These are phyloP conservation scores for Seminavis robusta DNA, from an alignment of 108 stramenopile species.

Conservation along the genomic window DNA sequence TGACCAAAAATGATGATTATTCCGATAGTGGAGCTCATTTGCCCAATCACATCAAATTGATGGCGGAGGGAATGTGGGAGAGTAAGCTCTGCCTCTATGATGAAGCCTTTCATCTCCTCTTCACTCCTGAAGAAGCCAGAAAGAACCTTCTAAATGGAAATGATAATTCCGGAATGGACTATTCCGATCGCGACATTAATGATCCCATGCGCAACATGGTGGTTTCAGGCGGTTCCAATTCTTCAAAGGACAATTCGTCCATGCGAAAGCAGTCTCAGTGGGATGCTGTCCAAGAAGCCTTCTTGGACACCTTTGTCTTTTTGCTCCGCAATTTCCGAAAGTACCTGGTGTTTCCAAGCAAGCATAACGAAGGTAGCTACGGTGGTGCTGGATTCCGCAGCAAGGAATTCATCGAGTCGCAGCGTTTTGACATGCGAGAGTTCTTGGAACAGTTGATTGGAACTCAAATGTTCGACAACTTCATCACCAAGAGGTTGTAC, in stretches of 20 bases:
- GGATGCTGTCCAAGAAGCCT: constrained; percentile 84
- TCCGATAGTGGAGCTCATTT: constrained; percentile 67
- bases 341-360: constrained; percentile 76
- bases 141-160: constrained; percentile 80
- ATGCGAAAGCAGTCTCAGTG: constrained; percentile 62
- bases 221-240: constrained; percentile 30
- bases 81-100: constrained; percentile 61
- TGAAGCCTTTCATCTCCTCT: constrained; percentile 77
- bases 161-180: constrained; percentile 54
- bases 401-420: constrained; percentile 63
- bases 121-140: constrained; percentile 70
- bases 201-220: constrained; percentile 51
- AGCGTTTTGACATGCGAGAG: constrained; percentile 57
- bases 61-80: constrained; percentile 83
- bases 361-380: constrained; percentile 73
- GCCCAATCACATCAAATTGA: constrained; percentile 59
- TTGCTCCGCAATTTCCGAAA: constrained; percentile 81
- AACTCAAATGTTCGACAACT: constrained; percentile 85
- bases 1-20: constrained; percentile 62
- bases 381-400: constrained; percentile 77
- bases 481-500: constrained; percentile 80
- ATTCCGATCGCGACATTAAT: constrained; percentile 30
- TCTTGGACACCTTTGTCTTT: constrained; percentile 75
- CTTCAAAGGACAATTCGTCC: constrained; percentile 41
- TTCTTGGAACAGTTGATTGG: constrained; percentile 71